These are phyloP conservation scores for Westerdykella sp. DNA, from an alignment of 2,329 filamentous ascomycete species.

Conservation along the genomic window DNA sequence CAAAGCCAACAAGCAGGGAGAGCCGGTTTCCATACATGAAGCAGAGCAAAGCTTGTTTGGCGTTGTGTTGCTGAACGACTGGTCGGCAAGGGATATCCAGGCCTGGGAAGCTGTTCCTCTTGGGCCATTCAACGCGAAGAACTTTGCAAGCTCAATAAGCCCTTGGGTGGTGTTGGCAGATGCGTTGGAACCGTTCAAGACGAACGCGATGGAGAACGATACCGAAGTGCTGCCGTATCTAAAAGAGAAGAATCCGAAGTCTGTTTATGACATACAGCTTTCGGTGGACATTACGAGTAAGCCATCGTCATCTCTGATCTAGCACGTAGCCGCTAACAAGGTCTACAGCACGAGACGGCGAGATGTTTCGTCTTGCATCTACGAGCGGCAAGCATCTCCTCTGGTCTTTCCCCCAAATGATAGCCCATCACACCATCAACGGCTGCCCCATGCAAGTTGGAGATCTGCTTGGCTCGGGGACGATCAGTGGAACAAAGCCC, in stretches of 20 bases:
- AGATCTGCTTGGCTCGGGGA: slow-evolving; percentile 72
- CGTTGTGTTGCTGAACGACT: slow-evolving; percentile 78
- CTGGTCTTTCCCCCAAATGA: slow-evolving; percentile 80
- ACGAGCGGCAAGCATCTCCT: slow-evolving; percentile 62
- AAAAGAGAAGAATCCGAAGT: slow-evolving; percentile 53
- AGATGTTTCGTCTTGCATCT: slow-evolving; percentile 53
- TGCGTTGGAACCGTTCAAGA: slow-evolving; percentile 63
- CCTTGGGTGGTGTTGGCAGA: slow-evolving; percentile 74
- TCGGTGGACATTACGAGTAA: slow-evolving; percentile 56
- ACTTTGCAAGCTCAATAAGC: slow-evolving; percentile 71
- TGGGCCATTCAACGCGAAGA: slow-evolving; percentile 78
- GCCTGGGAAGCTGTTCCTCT: slow-evolving; percentile 78
- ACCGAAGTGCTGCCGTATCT: slow-evolving; percentile 57
- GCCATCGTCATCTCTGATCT: slow-evolving; percentile 3
- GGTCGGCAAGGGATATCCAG: slow-evolving; percentile 78
- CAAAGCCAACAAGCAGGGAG: slow-evolving; percentile 58
- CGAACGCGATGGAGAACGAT: slow-evolving; percentile 50
- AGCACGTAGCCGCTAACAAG: slow-evolving; percentile 10
- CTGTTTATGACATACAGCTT: slow-evolving; percentile 63
- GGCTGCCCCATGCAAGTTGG: slow-evolving; percentile 69
- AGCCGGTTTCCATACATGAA: slow-evolving; percentile 55
- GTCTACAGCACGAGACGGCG: slow-evolving; percentile 39
- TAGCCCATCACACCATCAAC: slow-evolving; percentile 70
- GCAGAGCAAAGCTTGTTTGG: slow-evolving; percentile 72
- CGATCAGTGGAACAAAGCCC: slow-evolving; percentile 60